Evolutionary conservation across 805 yeast genomes (phyloP), one percentile per base, ranked within the genome.

Genomic region (Metschnikowia baotianmanensis): DNA sequence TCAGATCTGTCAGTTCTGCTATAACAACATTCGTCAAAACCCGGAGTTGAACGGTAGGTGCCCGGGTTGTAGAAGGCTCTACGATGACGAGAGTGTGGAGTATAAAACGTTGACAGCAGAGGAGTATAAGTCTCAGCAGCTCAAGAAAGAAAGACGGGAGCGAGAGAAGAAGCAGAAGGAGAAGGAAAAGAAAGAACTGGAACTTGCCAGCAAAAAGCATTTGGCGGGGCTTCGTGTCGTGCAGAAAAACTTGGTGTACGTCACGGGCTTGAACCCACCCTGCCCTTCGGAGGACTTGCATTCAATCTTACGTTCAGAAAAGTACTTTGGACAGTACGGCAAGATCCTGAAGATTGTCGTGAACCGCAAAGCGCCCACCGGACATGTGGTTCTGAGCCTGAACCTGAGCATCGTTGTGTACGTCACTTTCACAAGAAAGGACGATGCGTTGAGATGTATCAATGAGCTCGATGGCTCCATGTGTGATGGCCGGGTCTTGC

Each of bases 241-340:
- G 37, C 99, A 93, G 67, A 95, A 93, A 71, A 93, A 93, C 62
- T 72, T 93, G 57, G 99, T 93, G 4, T 93, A 93, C 56, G 97
- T 93, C 12, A 91, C 95, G 17, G 99, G 99, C 0, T 72, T 93
- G 50, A 89, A 89, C 56, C 96, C 96, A 1, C 84, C 84, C 27
- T 81, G 85, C 45, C 78, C 81, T 19, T 82, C 90, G 7, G 83
- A 87, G 40, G 98, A 93, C 43, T 77, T 93, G 41, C 93, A 89
- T 45, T 64, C 84, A 3, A 78, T 88, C 4, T 71, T 93, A 46
- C 80, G 91, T 50, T 82, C 95, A 2, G 98, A 93, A 47, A 86
- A 84, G 59, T 93, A 89, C 64, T 93, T 93, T 67, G 99, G 99
- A n/a, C 97, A 93, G 67, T 93, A 91, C 61, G 99, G 99, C 46